Conservation (phyloP, 179 eudicot genomes). For the Vitellaria paradoxa region DNA sequence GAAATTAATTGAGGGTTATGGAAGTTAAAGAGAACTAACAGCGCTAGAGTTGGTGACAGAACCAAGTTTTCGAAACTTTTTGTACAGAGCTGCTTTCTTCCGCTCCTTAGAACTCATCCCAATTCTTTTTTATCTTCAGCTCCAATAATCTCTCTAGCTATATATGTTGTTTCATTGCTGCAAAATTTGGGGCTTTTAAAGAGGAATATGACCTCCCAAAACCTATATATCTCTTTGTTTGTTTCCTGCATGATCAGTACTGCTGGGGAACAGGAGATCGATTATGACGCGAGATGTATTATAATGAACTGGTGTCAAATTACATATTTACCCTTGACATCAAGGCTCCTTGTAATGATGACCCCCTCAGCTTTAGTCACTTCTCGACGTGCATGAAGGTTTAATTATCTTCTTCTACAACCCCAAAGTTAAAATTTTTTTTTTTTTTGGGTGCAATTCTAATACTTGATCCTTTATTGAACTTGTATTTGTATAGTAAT, state of each 20-base stretch:
- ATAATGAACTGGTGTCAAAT: not conserved
- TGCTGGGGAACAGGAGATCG: conserved; percentile 13
- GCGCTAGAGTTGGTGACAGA: conserved; percentile 66
- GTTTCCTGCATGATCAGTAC: conserved; percentile 28
- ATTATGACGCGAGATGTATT: conserved; percentile 16
- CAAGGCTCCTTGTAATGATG: not conserved
- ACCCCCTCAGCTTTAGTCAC: not conserved
- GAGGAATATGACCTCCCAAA: conserved; percentile 19
- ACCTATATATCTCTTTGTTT: conserved; percentile 17
- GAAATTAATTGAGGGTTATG: not conserved
- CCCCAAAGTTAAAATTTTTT: no score
- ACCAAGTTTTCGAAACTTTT: conserved; percentile 65
- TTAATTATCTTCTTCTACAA: not conserved
- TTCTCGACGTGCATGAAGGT: not conserved
- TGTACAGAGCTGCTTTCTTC: conserved; percentile 50
- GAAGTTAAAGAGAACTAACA: conserved; percentile 29
- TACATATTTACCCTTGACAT: conserved; percentile 11
- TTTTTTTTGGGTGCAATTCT: no score
- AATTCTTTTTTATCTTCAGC: not conserved
- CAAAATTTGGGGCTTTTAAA: conserved; percentile 20
- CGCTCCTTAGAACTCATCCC: conserved; percentile 57
- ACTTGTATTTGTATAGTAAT: no score
- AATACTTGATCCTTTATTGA: no score
- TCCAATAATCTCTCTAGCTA: not conserved
- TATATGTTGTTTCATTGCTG: not conserved